phyloP scores from a whole-genome alignment of 2,329 filamentous ascomycete genomes.

The Ceratocystis cubensis region DNA sequence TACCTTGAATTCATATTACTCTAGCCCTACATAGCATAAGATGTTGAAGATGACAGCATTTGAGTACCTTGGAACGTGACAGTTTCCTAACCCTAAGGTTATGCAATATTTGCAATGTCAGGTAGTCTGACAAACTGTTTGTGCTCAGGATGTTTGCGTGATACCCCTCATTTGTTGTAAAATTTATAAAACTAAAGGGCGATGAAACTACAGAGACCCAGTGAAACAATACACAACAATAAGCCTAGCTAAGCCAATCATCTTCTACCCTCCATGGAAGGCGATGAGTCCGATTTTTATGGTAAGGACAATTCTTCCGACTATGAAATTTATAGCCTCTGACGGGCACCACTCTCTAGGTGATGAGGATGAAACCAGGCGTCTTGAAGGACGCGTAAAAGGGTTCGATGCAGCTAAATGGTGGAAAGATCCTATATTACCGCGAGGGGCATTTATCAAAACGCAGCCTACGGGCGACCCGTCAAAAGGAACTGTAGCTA shows the following conservation, averaged over 20 bases:
- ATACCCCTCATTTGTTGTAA: too few relatives aligned
- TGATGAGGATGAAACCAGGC: conserved; percentile 36
- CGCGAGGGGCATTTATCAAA: conserved; percentile 6
- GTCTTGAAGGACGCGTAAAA: conserved; percentile 39
- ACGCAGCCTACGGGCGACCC: conserved; percentile 1
- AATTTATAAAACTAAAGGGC: too few relatives aligned
- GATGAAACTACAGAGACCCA: too few relatives aligned
- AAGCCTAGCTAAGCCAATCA: neutral
- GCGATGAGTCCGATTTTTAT: conserved; percentile 24
- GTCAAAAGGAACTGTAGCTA: neutral
- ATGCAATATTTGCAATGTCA: too few relatives aligned
- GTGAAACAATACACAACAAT: too few relatives aligned
- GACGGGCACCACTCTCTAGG: conserved; percentile 33
- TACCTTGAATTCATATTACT: too few relatives aligned
- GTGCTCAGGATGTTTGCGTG: too few relatives aligned
- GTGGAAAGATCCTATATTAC: conserved; percentile 31
- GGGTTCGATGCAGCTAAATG: conserved; percentile 40
- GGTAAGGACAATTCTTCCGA: conserved; percentile 15
- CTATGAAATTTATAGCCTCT: neutral
- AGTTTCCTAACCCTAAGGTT: too few relatives aligned
- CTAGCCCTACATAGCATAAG: too few relatives aligned
- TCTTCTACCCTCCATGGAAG: conserved; percentile 12
- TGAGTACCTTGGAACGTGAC: too few relatives aligned
- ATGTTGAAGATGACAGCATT: too few relatives aligned
- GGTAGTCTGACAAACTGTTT: too few relatives aligned